These are phyloP conservation scores for Yarrowia bubula DNA, from an alignment of 805 yeast species.

Conservation along the genomic window DNA sequence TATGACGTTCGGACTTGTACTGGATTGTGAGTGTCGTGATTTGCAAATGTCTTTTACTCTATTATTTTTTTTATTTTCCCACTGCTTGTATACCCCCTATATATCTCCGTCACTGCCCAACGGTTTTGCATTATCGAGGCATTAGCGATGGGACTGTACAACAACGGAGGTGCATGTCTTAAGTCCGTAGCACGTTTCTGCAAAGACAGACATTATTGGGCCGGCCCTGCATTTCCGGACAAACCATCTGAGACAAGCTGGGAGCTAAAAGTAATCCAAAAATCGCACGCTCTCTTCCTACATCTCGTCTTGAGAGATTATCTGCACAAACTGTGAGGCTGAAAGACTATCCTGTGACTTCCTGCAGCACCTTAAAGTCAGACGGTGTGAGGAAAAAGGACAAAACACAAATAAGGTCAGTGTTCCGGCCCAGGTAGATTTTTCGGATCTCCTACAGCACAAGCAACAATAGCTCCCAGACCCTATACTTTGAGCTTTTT, in stretches of 20 bases:
- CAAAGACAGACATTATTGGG: background rate
- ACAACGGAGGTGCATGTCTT: background rate
- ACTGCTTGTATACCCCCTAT: no score
- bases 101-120: background rate
- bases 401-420: no score
- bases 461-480: no score
- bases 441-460: background rate
- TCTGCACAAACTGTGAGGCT: background rate
- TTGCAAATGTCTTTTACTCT: no score
- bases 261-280: background rate
- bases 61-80: no score
- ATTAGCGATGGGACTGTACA: background rate
- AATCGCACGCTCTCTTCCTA: background rate
- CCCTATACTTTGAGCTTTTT: no score
- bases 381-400: background rate
- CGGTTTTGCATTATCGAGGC: slow-evolving; percentile 20
- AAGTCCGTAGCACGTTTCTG: slow-evolving; percentile 19
- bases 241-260: background rate
- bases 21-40: no score
- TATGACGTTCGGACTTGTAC: no score
- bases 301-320: background rate
- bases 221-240: slow-evolving; percentile 17
- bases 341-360: slow-evolving; percentile 10
- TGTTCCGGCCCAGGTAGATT: background rate
- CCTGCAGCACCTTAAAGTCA: background rate